Evolutionary conservation across 176 grass and related monocot genomes (phyloP).

Genomic region (Ensete glaucum): DNA sequence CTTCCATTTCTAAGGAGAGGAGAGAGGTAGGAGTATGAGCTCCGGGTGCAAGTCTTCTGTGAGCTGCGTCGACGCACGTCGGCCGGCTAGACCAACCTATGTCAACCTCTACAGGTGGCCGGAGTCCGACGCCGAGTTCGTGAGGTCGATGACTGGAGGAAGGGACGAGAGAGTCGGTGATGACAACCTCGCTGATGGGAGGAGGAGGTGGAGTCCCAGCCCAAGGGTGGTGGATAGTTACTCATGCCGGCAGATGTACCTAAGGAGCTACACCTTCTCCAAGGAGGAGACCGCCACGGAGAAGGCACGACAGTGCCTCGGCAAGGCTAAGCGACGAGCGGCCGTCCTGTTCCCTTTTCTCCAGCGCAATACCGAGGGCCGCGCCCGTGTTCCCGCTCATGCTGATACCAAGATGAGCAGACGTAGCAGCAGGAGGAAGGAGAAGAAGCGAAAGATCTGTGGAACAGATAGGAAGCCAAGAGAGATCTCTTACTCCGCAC

Average conservation of each 20-base stretch:
- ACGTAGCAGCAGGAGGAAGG: not conserved
- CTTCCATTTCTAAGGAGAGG: not conserved
- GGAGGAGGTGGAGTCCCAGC: not conserved
- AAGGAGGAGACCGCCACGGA: slow-evolving; percentile 24
- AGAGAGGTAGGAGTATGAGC: not conserved
- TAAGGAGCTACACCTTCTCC: slow-evolving; percentile 28
- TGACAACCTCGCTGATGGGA: not conserved
- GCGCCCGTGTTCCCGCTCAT: too few species aligned
- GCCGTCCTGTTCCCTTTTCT: not conserved
- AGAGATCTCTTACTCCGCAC: not conserved
- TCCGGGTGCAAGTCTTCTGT: slow-evolving; percentile 32
- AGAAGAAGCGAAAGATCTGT: not conserved
- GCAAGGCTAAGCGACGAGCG: slow-evolving; percentile 16
- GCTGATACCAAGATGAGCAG: not conserved
- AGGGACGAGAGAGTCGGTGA: not conserved
- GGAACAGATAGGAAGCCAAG: not conserved
- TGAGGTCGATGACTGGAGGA: slow-evolving; percentile 31
- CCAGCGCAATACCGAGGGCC: not conserved
- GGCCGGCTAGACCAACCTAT: slow-evolving; percentile 24
- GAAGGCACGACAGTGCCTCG: slow-evolving; percentile 22
- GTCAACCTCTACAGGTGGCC: slow-evolving; percentile 37
- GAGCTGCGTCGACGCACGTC: slow-evolving; percentile 22
- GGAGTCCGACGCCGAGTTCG: slow-evolving; percentile 57
- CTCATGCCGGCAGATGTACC: slow-evolving; percentile 32
- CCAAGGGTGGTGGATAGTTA: slow-evolving; percentile 29